phyloP scores from a whole-genome alignment of 345 rosid species.

The Melastoma malabathricum region DNA sequence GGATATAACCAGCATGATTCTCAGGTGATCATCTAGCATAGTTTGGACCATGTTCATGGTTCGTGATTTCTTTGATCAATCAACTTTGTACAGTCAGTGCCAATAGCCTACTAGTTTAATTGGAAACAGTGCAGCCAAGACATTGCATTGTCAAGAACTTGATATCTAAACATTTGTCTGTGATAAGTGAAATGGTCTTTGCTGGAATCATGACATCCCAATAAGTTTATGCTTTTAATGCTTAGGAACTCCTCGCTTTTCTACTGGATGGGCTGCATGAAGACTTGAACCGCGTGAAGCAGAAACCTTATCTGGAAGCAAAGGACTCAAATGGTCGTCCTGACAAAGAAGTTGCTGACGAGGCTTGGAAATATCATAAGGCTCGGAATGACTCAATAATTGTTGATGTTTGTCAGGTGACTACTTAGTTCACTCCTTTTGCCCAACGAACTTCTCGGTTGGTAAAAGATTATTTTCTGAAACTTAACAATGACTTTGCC shows the following conservation, averaged over 20 bases:
- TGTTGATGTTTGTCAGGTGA: conserved; percentile 90
- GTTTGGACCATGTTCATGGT: too few relatives aligned
- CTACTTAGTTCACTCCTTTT: not conserved
- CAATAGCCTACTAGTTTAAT: too few relatives aligned
- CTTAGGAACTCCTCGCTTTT: conserved; percentile 84
- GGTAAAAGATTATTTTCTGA: not conserved
- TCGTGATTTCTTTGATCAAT: too few relatives aligned
- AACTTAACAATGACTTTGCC: not conserved
- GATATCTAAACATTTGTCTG: too few relatives aligned
- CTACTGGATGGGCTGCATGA: conserved; percentile 90
- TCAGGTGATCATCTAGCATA: too few relatives aligned
- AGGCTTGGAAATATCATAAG: conserved; percentile 81
- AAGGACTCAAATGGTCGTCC: conserved; percentile 68
- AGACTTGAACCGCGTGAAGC: conserved; percentile 84
- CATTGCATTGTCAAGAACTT: too few relatives aligned
- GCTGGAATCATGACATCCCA: too few relatives aligned
- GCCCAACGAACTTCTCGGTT: not conserved
- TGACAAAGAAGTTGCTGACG: conserved; percentile 82
- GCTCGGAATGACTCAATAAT: conserved; percentile 91
- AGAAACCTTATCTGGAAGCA: conserved; percentile 76
- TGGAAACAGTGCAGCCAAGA: too few relatives aligned
- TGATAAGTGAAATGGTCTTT: too few relatives aligned
- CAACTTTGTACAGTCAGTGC: too few relatives aligned
- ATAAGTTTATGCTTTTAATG: not conserved
- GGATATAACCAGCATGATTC: too few relatives aligned